Percentiles rank a stretch among this genome's conserved stretches.
Conservation (phyloP, 805 yeast species). For the Zygosaccharomyces gambellarensis region DNA sequence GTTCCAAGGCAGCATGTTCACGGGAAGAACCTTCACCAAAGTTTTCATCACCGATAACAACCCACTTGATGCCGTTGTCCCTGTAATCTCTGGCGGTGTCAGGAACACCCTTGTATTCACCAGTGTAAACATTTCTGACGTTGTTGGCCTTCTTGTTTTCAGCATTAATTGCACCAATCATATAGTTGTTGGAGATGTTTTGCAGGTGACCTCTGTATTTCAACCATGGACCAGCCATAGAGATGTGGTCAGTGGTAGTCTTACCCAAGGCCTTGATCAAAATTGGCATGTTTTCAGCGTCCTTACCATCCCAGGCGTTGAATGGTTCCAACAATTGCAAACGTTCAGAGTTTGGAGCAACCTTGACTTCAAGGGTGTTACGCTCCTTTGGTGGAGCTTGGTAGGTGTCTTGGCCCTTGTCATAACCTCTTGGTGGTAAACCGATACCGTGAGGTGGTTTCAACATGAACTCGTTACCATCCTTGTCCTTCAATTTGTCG, state of each 20-base stretch:
- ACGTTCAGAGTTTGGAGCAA: conserved; percentile 91
- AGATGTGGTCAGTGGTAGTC: conserved; percentile 98
- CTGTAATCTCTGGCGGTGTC: conserved; percentile 94
- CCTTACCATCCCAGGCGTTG: conserved; percentile 96
- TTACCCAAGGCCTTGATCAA: conserved; percentile 94
- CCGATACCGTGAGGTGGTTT: conserved; percentile 86
- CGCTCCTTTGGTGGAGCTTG: conserved; percentile 96
- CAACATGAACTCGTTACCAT: conserved; percentile 88
- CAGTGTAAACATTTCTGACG: conserved; percentile 85
- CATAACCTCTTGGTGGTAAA: conserved; percentile 86
- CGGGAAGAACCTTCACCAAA: conserved; percentile 99
- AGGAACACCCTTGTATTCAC: conserved; percentile 92
- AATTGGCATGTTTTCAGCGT: conserved; percentile 82
- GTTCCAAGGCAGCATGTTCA: conserved; percentile 99
- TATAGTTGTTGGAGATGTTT: conserved; percentile 97
- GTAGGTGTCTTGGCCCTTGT: conserved; percentile 89
- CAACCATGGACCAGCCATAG: conserved; percentile 99
- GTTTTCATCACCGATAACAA: conserved; percentile 97
- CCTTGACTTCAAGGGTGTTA: conserved; percentile 63
- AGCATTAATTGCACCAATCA: conserved; percentile 98
- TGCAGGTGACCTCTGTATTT: conserved; percentile 99
- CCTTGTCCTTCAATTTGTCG: conserved; percentile 78
- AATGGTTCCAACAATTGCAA: conserved; percentile 91
- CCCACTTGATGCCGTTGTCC: conserved; percentile 90
- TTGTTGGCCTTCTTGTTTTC: conserved; percentile 93